Base-by-base conservation (phyloP, 257 asterid species). In the Orobanche coerulescens region DNA sequence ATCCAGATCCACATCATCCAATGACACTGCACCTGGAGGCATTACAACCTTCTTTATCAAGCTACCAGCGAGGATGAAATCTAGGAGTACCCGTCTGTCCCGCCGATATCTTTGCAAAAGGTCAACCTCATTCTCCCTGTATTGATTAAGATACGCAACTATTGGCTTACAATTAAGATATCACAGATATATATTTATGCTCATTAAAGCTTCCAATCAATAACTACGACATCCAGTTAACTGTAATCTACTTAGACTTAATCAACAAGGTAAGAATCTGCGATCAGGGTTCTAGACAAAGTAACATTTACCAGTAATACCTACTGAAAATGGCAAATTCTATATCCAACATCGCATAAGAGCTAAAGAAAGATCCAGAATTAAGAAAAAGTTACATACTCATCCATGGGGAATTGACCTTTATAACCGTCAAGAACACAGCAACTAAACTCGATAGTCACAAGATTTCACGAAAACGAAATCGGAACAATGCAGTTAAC, bases 11-110 rank as follows among this genome's bases (percentile, higher is more conserved):
- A 92, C 96, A 70, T 92, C 98, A 69, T 92, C 95, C 75, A 92
- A 81, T 6, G 98, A 79, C 72, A 88, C 93, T 2, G 97, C 98
- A 34, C 98, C 98, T 0, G 98, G 97, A 51, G 98, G 98, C 98
- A 92, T 81, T 61, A 84, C 84, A 62, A 92, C 98, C 79, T 81
- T 92, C 85, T 90, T 86, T 68, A 92, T 75, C 70, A 86, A 75
- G 79, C 88, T 88, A 63, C 98, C 94, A 34, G 97, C 79, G 37
- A 92, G 82, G 57, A 92, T 73, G 75, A 88, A 92, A 77, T 84
- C 85, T 36, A 92, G 71, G 28, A 92, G 87, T 8, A 84, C 81
- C 4, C 95, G 82, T 65, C 98, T 79, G 68, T 92, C 98, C 54
- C 97, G 80, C 36, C 98, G 82, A 64, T 79, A 92, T 55, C 97